phyloP scores from a whole-genome alignment of 2,329 filamentous ascomycete genomes.

The Botrytis paeoniae region DNA sequence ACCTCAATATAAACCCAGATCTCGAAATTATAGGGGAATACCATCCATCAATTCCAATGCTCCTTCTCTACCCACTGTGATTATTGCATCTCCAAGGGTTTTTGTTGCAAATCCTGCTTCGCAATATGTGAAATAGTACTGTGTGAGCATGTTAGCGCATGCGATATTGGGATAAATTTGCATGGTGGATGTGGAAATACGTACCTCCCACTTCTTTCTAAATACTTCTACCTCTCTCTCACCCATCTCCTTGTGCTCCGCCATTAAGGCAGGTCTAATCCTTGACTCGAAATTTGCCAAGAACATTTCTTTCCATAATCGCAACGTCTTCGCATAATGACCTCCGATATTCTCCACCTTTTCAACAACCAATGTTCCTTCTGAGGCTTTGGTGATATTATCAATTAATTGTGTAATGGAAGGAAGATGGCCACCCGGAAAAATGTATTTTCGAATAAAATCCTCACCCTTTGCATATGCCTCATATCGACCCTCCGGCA shows the following conservation, averaged over 20 bases:
- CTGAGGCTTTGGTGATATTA: conserved; percentile 59
- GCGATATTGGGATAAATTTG: conserved; percentile 17
- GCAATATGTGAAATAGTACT: conserved; percentile 75
- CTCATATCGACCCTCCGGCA: conserved; percentile 66
- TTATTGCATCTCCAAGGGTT: conserved; percentile 69
- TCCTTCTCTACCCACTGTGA: conserved; percentile 55
- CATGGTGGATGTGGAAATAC: conserved; percentile 26
- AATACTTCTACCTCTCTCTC: conserved; percentile 65
- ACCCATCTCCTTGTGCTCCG: conserved; percentile 56
- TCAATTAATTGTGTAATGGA: conserved; percentile 50
- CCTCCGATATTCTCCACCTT: conserved; percentile 69
- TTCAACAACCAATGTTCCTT: conserved; percentile 63
- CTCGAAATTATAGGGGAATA: conserved; percentile 54
- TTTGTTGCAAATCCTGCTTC: conserved; percentile 72
- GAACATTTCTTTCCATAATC: conserved; percentile 67
- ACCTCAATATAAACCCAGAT: not conserved
- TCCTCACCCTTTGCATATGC: conserved; percentile 65
- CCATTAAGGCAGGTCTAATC: conserved; percentile 59
- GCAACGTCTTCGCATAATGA: conserved; percentile 67
- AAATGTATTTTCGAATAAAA: conserved; percentile 76
- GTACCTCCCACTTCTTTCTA: conserved; percentile 66
- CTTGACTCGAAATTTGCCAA: conserved; percentile 56
- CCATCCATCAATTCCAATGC: conserved; percentile 67
- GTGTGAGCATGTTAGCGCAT: conserved; percentile 2
- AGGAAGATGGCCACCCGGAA: conserved; percentile 71